phyloP scores from a whole-genome alignment of 441 rosid species.

The Syzygium malaccense region DNA sequence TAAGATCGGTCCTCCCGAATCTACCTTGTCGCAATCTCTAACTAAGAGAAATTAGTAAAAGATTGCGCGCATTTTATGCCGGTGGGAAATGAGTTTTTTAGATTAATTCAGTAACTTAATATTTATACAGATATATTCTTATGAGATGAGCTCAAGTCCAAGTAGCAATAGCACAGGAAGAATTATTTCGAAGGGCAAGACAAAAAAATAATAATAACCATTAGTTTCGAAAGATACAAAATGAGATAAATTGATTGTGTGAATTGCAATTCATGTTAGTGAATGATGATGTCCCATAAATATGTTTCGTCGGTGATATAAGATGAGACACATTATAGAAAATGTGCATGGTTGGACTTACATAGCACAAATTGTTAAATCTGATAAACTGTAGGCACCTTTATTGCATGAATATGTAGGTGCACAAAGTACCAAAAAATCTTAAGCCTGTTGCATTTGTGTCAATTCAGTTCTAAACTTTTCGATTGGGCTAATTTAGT shows the following conservation, averaged over 20 bases:
- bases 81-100: neutral
- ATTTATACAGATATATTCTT: neutral
- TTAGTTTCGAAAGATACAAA: neutral
- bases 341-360: neutral
- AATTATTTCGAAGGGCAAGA: neutral
- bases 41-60: neutral
- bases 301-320: rapidly evolving
- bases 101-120: neutral
- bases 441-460: rapidly evolving
- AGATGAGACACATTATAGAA: neutral
- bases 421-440: too few relatives aligned
- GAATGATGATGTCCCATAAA: neutral
- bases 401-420: too few relatives aligned
- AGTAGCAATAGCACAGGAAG: neutral
- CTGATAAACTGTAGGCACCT: neutral
- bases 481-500: too few relatives aligned
- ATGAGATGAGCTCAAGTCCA: rapidly evolving
- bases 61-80: neutral
- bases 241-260: neutral
- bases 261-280: neutral
- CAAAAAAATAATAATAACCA: neutral
- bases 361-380: neutral
- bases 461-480: too few relatives aligned
- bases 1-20: neutral
- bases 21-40: neutral